Evolutionary conservation across 2,329 filamentous ascomycete genomes (phyloP), one percentile per base, ranked within the genome.

Genomic region (Aspergillus sp.): DNA sequence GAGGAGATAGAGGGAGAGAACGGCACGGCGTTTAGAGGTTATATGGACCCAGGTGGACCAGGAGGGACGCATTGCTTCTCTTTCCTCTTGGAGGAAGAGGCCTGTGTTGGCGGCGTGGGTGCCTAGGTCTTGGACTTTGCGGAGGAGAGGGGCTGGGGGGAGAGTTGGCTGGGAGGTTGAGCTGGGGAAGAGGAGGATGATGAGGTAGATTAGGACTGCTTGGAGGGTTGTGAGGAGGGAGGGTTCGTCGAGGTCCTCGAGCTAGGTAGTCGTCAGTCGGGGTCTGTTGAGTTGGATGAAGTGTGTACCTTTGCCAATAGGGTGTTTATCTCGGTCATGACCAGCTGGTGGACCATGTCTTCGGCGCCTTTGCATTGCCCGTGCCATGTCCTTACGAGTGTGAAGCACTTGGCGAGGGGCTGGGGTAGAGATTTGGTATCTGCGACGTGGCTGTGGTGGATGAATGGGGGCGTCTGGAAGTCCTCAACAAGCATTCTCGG

Each of bases 1-100:
- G 19, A 54, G 30, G 19, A 48, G 52, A 22, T 54, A 54, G 4
- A 54, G 42, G 5, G 52, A n/a, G 15, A 54, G 34, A 4, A 54
- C 42, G n/a, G 46, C 54, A 27, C 54, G 47, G 22, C 54, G 39
- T 9, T 56, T 56, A 19, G 54, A 56, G 8, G 54, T 56, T 6
- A 56, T 41, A n/a, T 51, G 54, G 11, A 56, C 19, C 54, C 54
- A 56, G 17, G 47, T 27, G 1, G 22, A 20, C 54, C 54, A 56
- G 30, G 37, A 7, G 5, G 54, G 54, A 2, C 47, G 22, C 40
- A 39, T 46, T n/a, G 45, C 27, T 27, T 44, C 30, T 33, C 54
- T 7, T 40, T 56, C 54, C 15, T 56, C 54, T 17, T 40, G 37
- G 39, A 56, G 54, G 15, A 56, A 51, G 9, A 56, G 48, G 8